phyloP scores from a whole-genome alignment of 345 rosid species.

The Rhodomyrtus tomentosa region DNA sequence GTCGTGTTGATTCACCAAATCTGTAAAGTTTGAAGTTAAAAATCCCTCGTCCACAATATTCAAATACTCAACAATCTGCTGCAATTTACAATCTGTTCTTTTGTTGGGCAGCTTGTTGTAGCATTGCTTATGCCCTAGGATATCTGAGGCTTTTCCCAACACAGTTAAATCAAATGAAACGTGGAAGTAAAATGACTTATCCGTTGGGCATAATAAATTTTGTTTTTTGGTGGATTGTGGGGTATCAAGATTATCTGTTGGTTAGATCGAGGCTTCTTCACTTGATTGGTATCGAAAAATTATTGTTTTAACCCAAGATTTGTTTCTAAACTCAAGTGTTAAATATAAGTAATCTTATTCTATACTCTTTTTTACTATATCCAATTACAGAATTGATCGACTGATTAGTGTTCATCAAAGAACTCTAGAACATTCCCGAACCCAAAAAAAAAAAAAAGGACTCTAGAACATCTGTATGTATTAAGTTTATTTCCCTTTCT shows the following conservation, averaged over 20 bases:
- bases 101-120: too few relatives aligned
- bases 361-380: neutral
- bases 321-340: neutral
- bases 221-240: neutral
- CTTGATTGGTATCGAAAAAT: neutral
- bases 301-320: neutral
- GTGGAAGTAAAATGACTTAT: neutral
- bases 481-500: neutral
- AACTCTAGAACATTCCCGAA: neutral
- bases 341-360: neutral
- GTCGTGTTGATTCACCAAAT: too few relatives aligned
- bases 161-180: neutral
- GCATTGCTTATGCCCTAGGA: too few relatives aligned
- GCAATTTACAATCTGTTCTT: too few relatives aligned
- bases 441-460: too few relatives aligned
- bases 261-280: neutral
- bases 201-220: neutral
- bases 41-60: too few relatives aligned
- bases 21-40: too few relatives aligned
- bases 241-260: neutral
- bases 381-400: neutral
- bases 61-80: too few relatives aligned
- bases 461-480: neutral
- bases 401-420: neutral
- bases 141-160: too few relatives aligned